Conservation (phyloP, 192 early-diverging fungal species). For the Coemansia sp. region DNA sequence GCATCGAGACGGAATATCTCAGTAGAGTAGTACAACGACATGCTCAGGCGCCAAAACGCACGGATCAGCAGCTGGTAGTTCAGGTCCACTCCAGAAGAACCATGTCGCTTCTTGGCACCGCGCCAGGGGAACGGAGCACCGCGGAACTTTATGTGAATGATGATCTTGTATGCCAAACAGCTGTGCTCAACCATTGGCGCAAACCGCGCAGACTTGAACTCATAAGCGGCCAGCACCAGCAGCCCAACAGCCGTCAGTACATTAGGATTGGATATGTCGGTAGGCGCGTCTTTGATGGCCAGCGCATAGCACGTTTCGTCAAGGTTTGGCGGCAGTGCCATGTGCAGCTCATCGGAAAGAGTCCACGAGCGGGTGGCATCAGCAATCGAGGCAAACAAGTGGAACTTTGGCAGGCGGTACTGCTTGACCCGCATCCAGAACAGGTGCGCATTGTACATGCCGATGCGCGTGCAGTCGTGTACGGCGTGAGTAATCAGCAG, state of each 20-base stretch:
- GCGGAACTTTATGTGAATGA: conserved; percentile 46
- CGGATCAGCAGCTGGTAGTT: conserved; percentile 52
- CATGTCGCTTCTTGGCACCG: conserved; percentile 19
- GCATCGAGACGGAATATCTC: conserved; percentile 53
- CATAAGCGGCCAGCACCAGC: conserved; percentile 43
- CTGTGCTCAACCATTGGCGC: conserved; percentile 52
- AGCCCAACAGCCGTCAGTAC: conserved; percentile 31
- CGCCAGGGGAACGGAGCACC: conserved; percentile 52
- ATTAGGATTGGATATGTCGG: conserved; percentile 17
- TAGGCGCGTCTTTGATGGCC: conserved; percentile 24
- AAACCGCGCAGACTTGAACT: conserved; percentile 57
- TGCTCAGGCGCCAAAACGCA: conserved; percentile 49
- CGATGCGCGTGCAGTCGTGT: conserved; percentile 52
- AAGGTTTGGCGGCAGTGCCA: conserved; percentile 48
- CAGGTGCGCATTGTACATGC: conserved; percentile 48
- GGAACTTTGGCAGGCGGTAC: conserved; percentile 44
- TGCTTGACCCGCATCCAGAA: conserved; percentile 54
- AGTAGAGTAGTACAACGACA: conserved; percentile 40
- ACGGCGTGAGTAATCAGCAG: conserved; percentile 53
- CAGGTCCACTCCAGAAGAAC: conserved; percentile 30
- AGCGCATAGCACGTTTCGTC: conserved; percentile 52
- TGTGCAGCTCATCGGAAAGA: conserved; percentile 43
- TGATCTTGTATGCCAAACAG: conserved; percentile 49
- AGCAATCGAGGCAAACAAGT: conserved; percentile 47
- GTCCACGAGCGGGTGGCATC: conserved; percentile 54